Evolutionary conservation across 768 basidiomycete species (phyloP), one percentile per base, ranked within the genome.

Genomic region (Russula sp.): DNA sequence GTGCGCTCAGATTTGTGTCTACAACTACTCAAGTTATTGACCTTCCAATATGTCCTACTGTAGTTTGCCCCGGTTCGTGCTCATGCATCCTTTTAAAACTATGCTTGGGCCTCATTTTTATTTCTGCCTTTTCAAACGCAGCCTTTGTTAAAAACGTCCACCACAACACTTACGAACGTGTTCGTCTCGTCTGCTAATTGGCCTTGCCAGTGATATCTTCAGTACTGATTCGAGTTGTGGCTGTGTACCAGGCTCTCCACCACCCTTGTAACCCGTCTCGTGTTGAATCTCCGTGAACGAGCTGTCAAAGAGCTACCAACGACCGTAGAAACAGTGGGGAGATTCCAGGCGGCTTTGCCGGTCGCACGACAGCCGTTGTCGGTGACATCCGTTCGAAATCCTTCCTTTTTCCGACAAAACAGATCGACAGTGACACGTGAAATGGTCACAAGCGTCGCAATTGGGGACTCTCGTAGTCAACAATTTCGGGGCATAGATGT

Each of bases 241-340:
- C 14, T 26, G 16, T 34, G 5, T 61, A 16, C 28, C 13, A 61
- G 64, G 26, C 30, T 65, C 13, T 65, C 59, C 22, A 61, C 48
- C 48, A 65, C 59, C 3, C 59, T 65, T 13, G 54, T 65, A 16
- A 52, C 59, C 28, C 64, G 64, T 36, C 64, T 65, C 57, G 52
- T 65, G 59, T 51, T 65, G 40, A 65, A 61, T 48, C 64, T 65
- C 30, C 59, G 64, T 9, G 64, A 54, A 36, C 54, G 30, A 20
- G 42, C 22, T 16, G 30, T 38, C 3, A n/a, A 40, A 3, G 38
- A 49, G 32, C 20, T 61, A 6, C 54, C 64, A 7, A 34, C 32
- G 7, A 26, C 46, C 9, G 30, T 65, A 11, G 64, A 65, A 16
- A 48, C 64, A 13, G 52, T 49, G 20, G n/a, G 59, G 48, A 58